phyloP scores from a whole-genome alignment of 805 yeast genomes.

The Kazachstania viticola region DNA sequence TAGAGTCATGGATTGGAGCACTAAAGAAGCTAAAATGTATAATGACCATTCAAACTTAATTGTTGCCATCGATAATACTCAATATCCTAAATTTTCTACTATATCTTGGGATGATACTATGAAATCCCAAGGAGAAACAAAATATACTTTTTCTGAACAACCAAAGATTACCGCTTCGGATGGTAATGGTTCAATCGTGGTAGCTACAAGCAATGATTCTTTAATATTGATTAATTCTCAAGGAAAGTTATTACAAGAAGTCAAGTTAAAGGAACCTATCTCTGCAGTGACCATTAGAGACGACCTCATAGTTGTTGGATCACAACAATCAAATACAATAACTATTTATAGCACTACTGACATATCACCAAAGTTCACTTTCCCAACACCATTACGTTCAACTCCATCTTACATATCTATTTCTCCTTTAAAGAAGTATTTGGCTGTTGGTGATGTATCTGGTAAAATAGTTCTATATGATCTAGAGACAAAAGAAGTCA shows the following conservation, averaged over 20 bases:
- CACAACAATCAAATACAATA: slow-evolving; percentile 30
- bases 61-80: slow-evolving; percentile 34
- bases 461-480: slow-evolving; percentile 79
- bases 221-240: slow-evolving; percentile 25
- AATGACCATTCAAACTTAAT: slow-evolving; percentile 56
- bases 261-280: slow-evolving; percentile 29
- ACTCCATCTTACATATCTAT: slow-evolving; percentile 52
- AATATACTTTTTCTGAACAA: slow-evolving; percentile 31
- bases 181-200: slow-evolving; percentile 28
- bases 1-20: slow-evolving; percentile 48
- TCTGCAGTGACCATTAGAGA: slow-evolving; percentile 37
- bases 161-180: slow-evolving; percentile 37
- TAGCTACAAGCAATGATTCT: slow-evolving; percentile 36
- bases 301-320: slow-evolving; percentile 39
- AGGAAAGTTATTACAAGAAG: slow-evolving; percentile 23
- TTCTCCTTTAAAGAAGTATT: slow-evolving; percentile 54
- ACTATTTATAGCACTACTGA: slow-evolving; percentile 30
- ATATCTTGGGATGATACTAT: slow-evolving; percentile 86
- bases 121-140: slow-evolving; percentile 25
- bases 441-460: slow-evolving; percentile 77
- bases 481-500: slow-evolving; percentile 38
- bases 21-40: slow-evolving; percentile 24
- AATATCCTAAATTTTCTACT: slow-evolving; percentile 32
- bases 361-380: slow-evolving; percentile 21
- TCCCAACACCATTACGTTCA: slow-evolving; percentile 40